Base-by-base conservation (phyloP, 1,284 basidiomycete genomes). In the Gastroboletus turbinatus region DNA sequence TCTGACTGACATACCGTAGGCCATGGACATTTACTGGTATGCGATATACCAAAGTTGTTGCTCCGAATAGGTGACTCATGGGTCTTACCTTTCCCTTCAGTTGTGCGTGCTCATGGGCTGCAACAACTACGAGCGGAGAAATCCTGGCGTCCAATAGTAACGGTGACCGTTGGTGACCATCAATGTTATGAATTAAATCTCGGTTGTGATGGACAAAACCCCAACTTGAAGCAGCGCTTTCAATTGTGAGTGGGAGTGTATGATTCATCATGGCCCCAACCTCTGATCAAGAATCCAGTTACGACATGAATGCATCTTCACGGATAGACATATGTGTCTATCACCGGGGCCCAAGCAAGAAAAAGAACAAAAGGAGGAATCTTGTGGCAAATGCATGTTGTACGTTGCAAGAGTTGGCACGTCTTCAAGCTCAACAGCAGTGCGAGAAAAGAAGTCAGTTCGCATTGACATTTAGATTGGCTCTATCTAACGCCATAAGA, bases 131-230 rank as follows among this genome's bases (percentile, higher is more conserved):
- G 78, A 29, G 71, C 75, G 0, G 82, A 80, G 51, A 81, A 75
- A 55, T 72, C 75, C n/a, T 88, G 86, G 85, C 67, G 83, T 25
- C 85, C 87, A 2, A 81, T 88, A 45, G 73, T 89, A 42, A 76
- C 78, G 0, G 65, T 88, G 13, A 75, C 82, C 23, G 73, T 82
- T n/a, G 80, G 81, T 54, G 72, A 74, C 4, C 74, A 78, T 23
- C 75, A 78, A 19, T 57, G 57, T 2, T 77, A 82, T 57, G 87
- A 88, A 61, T 74, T 81, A 16, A 67, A 75, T 16, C 79, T 89
- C 3, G 87, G 87, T 0, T 75, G 74, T 23, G 85, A 89, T 52
- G 86, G 87, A 0, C 86, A 88, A 63, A 87, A 85, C 57, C 79
- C 84, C 0, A 88, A 88, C 63, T 70, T 82, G 48, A 85, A 82